Evolutionary conservation across 1,284 basidiomycete species (phyloP), one percentile per base, ranked within the genome.

Genomic region (Wolfiporia cocos): DNA sequence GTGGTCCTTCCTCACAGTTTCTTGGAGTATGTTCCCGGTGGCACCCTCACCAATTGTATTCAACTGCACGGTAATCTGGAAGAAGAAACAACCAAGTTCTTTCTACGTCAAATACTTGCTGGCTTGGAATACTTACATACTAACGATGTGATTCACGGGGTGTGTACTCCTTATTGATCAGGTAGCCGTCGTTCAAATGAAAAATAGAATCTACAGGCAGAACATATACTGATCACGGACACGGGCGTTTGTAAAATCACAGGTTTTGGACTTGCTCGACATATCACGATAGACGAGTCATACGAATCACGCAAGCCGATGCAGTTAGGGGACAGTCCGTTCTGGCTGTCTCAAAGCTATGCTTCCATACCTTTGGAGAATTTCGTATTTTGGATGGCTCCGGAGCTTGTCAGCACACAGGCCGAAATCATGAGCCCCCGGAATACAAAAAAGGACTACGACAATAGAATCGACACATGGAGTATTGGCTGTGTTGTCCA

Each of bases 381-480:
- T 15, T 14, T 5, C 37, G 24, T 38, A 14, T 29, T 24, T 22
- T 38, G 37, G 37, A 38, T 38, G 37, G 37, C 37, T 5, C 37
- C 37, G 5, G 37, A 38, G 20, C 5, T 38, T 10, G 29, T 38
- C 37, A 24, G 26, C n/a, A 19, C 37, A 7, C 22, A 38, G 5
- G 15, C 31, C 12, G 31, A 33, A 9, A 17, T 33, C 15, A 33
- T 17, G 15, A 14, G 18, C 18, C 18, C 31, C 7, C 18, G 31
- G 31, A 38, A 38, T 17, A 19, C 5, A 5, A 10, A 17, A 9
- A 33, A 33, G 6, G 9, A 6, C 9, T 38, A 38, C 24, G 26
- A 21, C 11, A 5, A 7, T 6, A 24, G 29, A 28, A 10, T 29
- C 7, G 37, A 38, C 17, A 38, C 29, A 7, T 38, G 37, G 37